A percentile compares a stretch with the other conserved stretches of the same genome.
Conservation (phyloP, 2,329 filamentous ascomycete genomes). For the Dothideomycetes sp. region DNA sequence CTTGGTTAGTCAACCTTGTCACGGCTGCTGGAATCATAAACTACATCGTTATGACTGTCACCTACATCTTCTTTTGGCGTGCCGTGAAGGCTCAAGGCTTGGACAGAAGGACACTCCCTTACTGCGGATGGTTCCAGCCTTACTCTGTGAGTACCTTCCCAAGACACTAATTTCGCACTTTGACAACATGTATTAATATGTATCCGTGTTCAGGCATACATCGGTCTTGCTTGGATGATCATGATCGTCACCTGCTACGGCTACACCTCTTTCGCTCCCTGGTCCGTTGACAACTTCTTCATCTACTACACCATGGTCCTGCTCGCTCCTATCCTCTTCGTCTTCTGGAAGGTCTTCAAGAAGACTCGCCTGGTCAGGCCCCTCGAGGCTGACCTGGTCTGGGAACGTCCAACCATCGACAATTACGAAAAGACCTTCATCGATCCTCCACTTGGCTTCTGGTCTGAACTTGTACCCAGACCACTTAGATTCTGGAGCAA, state of each 20-base stretch:
- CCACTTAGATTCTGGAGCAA: not conserved
- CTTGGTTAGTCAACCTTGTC: conserved; percentile 42
- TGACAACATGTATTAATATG: too few species aligned
- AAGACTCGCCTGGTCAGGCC: conserved; percentile 47
- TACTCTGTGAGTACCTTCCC: conserved; percentile 56
- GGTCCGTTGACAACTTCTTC: conserved; percentile 37
- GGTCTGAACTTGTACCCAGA: conserved; percentile 41
- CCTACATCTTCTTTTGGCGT: conserved; percentile 51
- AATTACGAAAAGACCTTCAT: conserved; percentile 45
- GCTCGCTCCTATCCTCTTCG: conserved; percentile 45
- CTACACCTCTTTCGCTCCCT: conserved; percentile 43
- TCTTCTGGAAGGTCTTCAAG: conserved; percentile 56
- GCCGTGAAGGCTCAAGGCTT: conserved; percentile 44
- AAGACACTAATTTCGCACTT: conserved; percentile 46
- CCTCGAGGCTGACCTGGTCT: conserved; percentile 49
- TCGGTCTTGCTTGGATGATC: conserved; percentile 25
- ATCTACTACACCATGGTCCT: conserved; percentile 51
- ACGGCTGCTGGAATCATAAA: conserved; percentile 52
- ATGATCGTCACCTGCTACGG: conserved; percentile 43
- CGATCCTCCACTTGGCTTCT: conserved; percentile 44
- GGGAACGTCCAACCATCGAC: conserved; percentile 52
- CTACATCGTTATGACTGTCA: conserved; percentile 51
- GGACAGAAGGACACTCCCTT: conserved; percentile 47
- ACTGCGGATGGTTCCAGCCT: conserved; percentile 47
- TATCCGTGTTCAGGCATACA: conserved; percentile 46